Base-by-base conservation (phyloP, 176 grass and related monocot species). In the Musa schizocarpa region DNA sequence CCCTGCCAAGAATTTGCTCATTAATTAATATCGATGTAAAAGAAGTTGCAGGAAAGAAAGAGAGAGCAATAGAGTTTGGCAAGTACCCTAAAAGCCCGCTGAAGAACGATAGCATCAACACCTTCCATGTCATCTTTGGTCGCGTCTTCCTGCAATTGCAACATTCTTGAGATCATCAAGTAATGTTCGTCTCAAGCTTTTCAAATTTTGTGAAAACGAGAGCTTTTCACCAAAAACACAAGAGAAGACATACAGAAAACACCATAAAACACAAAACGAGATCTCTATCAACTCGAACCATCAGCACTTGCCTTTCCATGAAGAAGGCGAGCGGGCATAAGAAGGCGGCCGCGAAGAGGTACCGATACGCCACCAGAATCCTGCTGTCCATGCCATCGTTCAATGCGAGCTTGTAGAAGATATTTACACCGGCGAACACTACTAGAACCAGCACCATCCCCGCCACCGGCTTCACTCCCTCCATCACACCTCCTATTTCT, bases 381-480 rank as follows among this genome's bases (percentile, higher is more conserved):
- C 84, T 72, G 88, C 88, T 84, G 85, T 91, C 88, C 95, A 99
- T 99, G 71, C 95, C 95, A 80, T 94, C 95, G 72, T 58, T 78
- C 34, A 99, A 82, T 0, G 95, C 95, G 1, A 99, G 81, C 87
- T 99, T 94, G 81, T 91, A 99, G 78, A 99, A 84, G 67, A 99
- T 79, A 77, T 99, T 99, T 2, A 89, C 83, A 22, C 86, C 90
- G 20, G 95, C 88, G 69, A 91, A 91, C 0, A 74, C 79, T 9
- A 83, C 76, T 86, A 94, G 95, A 50, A 91, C 73, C 63, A 89
- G 4, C 59, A 91, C 79, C 90, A 98, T 98, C 22, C 49, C 90
- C 16, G 71, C 82, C 73, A 80, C 85, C 9, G 89, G 78, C 75
- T 79, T 86, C 51, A 81, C 2, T 50, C 81, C 83, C 22, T 88